Evolutionary conservation across 768 basidiomycete genomes (phyloP).

Genomic region (Termitomyces sp.): DNA sequence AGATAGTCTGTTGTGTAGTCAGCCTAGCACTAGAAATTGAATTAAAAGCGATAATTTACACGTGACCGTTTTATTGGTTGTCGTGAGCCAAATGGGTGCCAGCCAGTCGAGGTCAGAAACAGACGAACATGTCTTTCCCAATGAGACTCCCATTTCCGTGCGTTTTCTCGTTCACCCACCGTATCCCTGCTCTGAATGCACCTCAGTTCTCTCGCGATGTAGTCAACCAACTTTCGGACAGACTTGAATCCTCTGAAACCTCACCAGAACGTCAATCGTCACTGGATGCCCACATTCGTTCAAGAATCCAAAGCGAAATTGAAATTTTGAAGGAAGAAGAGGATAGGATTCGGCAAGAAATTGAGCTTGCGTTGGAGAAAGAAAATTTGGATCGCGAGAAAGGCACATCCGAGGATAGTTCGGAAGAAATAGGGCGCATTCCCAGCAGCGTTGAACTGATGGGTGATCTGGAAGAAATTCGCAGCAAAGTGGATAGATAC

Average conservation of each 20-base stretch:
- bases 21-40: no score
- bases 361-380: slow-evolving; percentile 78
- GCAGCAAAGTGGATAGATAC: slow-evolving; percentile 69
- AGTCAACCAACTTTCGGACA: slow-evolving; percentile 74
- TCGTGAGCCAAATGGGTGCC: slow-evolving; percentile 57
- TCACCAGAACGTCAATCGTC: slow-evolving; percentile 69
- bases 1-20: not conserved
- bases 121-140: slow-evolving; percentile 58
- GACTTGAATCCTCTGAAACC: slow-evolving; percentile 54
- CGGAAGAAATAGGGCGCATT: slow-evolving; percentile 39
- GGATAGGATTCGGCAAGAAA: slow-evolving; percentile 65
- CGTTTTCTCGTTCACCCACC: slow-evolving; percentile 13
- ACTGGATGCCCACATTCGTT: slow-evolving; percentile 71
- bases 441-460: slow-evolving; percentile 62
- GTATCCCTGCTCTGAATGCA: not conserved
- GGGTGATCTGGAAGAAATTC: slow-evolving; percentile 76
- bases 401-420: slow-evolving; percentile 43
- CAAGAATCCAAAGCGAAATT: slow-evolving; percentile 70
- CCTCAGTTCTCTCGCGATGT: slow-evolving; percentile 80
- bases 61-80: not conserved
- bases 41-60: not conserved
- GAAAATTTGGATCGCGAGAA: slow-evolving; percentile 84
- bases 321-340: slow-evolving; percentile 67
- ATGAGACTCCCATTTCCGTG: slow-evolving; percentile 55
- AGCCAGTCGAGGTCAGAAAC: slow-evolving; percentile 59